phyloP scores from a whole-genome alignment of 2,329 filamentous ascomycete genomes.

The Claviceps maximensis region DNA sequence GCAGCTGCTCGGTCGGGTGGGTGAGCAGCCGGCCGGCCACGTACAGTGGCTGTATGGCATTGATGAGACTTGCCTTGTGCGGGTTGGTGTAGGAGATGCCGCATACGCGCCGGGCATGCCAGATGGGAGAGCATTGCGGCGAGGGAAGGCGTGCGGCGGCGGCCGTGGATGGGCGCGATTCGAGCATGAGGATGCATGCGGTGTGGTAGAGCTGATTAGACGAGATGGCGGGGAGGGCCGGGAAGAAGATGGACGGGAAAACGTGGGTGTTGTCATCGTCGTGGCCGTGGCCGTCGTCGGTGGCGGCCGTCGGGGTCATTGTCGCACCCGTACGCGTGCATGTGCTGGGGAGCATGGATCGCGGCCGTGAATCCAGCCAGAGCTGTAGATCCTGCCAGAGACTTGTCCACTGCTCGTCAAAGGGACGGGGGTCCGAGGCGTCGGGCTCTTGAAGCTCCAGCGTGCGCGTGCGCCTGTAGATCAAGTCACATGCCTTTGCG shows the following conservation, averaged over 20 bases:
- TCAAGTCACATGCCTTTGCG: constrained; percentile 34
- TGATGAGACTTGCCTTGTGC: constrained; percentile 26
- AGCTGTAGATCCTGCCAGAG: constrained; percentile 33
- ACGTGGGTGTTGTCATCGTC: constrained; percentile 4
- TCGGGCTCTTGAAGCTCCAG: constrained; percentile 28
- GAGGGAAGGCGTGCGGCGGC: constrained; percentile 10
- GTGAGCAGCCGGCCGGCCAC: constrained; percentile 35
- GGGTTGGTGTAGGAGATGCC: constrained; percentile 37
- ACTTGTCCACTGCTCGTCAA: constrained; percentile 25
- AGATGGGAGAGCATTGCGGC: constrained; percentile 11
- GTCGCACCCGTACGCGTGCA: no score
- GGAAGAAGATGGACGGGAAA: constrained; percentile 34
- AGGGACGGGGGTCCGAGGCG: constrained; percentile 23
- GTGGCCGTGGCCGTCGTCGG: no score
- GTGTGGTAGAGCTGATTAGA: constrained; percentile 40
- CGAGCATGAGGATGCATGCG: constrained; percentile 25
- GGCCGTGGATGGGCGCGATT: constrained; percentile 21
- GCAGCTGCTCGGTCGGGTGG: constrained; percentile 24
- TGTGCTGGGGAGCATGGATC: constrained; percentile 20
- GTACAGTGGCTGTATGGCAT: constrained; percentile 39
- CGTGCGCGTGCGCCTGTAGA: constrained; percentile 17
- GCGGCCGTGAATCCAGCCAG: constrained; percentile 30
- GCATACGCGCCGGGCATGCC: constrained; percentile 23
- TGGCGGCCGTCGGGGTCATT: no score
- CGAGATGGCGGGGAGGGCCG: constrained; percentile 36